Conservation (phyloP, 345 rosid species). For the Pistacia vera region DNA sequence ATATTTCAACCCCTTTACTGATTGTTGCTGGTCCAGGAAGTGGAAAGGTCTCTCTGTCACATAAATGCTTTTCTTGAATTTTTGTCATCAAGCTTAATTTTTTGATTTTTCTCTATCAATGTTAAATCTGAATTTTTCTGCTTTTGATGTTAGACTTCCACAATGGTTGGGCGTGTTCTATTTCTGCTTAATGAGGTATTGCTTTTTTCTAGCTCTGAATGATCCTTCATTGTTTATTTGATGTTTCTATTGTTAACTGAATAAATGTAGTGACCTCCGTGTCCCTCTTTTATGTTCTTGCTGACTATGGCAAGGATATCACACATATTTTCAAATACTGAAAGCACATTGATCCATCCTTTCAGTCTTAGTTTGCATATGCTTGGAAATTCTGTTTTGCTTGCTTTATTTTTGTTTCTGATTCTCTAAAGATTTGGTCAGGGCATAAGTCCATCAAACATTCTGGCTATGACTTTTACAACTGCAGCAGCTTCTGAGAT, state of each 20-base stretch:
- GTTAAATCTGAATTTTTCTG: constrained; percentile 23
- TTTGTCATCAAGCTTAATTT: not conserved
- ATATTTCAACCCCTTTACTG: constrained; percentile 79
- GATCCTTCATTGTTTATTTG: constrained; percentile 11
- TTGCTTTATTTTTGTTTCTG: not conserved
- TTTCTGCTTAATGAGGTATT: constrained; percentile 74
- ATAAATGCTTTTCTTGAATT: not conserved
- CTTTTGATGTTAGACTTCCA: constrained; percentile 67
- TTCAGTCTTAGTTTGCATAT: not conserved
- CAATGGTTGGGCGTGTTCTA: constrained; percentile 95
- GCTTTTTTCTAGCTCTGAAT: constrained; percentile 10
- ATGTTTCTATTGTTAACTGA: not conserved
- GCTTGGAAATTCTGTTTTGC: constrained; percentile 11
- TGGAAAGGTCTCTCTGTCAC: constrained; percentile 66
- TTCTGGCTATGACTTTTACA: constrained; percentile 97
- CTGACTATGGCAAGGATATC: not conserved
- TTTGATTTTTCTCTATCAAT: constrained; percentile 5
- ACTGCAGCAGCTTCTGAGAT: constrained; percentile 96
- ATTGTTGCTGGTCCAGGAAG: constrained; percentile 98
- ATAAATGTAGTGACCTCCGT: not conserved
- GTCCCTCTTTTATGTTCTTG: not conserved
- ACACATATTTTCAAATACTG: not conserved
- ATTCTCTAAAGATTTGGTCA: constrained; percentile 29
- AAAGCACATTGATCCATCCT: not conserved
- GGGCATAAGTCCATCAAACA: constrained; percentile 84